phyloP scores from a whole-genome alignment of 164 flowering plant genomes.

The Sextonia rubra region DNA sequence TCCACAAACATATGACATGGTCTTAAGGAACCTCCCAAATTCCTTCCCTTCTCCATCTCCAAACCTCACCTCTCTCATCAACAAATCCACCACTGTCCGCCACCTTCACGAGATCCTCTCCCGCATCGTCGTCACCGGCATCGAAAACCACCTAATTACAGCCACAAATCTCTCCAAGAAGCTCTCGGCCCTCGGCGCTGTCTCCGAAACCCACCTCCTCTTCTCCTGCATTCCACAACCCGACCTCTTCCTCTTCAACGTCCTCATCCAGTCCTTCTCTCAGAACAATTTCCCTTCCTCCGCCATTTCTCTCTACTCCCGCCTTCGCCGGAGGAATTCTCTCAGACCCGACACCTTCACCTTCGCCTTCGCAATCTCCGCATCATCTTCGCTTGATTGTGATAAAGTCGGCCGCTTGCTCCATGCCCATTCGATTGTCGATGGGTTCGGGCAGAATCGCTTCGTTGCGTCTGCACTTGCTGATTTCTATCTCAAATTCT shows the following conservation, averaged over 20 bases:
- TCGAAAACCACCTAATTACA: conserved; percentile 40
- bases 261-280: conserved; percentile 58
- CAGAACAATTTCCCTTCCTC: conserved; percentile 29
- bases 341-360: conserved; percentile 69
- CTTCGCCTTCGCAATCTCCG: conserved; percentile 46
- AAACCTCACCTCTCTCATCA: conserved; percentile 38
- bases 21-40: background rate
- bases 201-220: conserved; percentile 34
- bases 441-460: conserved; percentile 54
- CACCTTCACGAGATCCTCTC: conserved; percentile 71
- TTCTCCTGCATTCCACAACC: conserved; percentile 33
- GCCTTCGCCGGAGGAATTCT: conserved; percentile 26
- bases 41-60: conserved; percentile 32
- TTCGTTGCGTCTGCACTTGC: conserved; percentile 63
- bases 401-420: conserved; percentile 38
- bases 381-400: conserved; percentile 23
- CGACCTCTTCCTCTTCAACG: conserved; percentile 62
- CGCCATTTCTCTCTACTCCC: conserved; percentile 44
- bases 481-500: conserved; percentile 50
- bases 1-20: conserved; percentile 1
- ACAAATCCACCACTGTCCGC: conserved; percentile 31
- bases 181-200: conserved; percentile 42
- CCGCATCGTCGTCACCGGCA: conserved; percentile 52
- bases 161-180: conserved; percentile 69
- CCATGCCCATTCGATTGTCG: conserved; percentile 55